Evolutionary conservation across 805 yeast genomes (phyloP).

Genomic region (Ascoidea rubescens): DNA sequence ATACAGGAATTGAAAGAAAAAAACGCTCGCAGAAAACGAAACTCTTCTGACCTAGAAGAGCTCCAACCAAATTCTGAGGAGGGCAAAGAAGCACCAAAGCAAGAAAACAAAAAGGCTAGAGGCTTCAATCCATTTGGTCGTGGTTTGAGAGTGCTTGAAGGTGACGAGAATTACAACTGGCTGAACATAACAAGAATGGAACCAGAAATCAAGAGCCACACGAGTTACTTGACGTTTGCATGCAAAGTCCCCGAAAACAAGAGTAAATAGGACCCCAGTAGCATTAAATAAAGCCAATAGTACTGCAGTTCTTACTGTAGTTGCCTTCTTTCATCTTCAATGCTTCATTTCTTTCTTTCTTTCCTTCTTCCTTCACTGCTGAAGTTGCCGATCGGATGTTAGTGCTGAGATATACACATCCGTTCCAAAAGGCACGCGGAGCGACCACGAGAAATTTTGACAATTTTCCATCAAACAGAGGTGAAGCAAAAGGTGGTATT

Average conservation of each 20-base stretch:
- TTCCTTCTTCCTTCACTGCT: too few relatives aligned
- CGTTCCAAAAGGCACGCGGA: too few relatives aligned
- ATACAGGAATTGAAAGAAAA: slow-evolving; percentile 21
- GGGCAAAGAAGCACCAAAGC: slow-evolving; percentile 6
- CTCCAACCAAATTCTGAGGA: slow-evolving; percentile 12
- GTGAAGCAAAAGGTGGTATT: too few relatives aligned
- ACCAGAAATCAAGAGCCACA: slow-evolving; percentile 80
- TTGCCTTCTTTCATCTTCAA: too few relatives aligned
- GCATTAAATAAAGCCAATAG: too few relatives aligned
- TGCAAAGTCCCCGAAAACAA: slow-evolving; percentile 20
- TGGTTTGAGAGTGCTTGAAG: slow-evolving; percentile 75
- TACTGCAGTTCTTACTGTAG: too few relatives aligned
- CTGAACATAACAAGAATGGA: slow-evolving; percentile 72
- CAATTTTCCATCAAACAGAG: too few relatives aligned
- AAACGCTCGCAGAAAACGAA: slow-evolving; percentile 3
- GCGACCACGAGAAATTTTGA: too few relatives aligned
- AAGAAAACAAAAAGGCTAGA: slow-evolving; percentile 18
- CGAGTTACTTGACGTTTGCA: slow-evolving; percentile 91
- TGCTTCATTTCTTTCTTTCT: too few relatives aligned
- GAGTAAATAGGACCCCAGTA: too few relatives aligned
- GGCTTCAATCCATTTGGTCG: slow-evolving; percentile 90
- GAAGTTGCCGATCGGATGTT: too few relatives aligned
- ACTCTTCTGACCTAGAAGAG: slow-evolving; percentile 12
- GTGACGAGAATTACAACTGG: slow-evolving; percentile 76
- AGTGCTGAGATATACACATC: too few relatives aligned